Percentiles rank a stretch among this genome's conserved stretches.
phyloP scores from a whole-genome alignment of 1,284 basidiomycete species.

The Ustilago esculenta region DNA sequence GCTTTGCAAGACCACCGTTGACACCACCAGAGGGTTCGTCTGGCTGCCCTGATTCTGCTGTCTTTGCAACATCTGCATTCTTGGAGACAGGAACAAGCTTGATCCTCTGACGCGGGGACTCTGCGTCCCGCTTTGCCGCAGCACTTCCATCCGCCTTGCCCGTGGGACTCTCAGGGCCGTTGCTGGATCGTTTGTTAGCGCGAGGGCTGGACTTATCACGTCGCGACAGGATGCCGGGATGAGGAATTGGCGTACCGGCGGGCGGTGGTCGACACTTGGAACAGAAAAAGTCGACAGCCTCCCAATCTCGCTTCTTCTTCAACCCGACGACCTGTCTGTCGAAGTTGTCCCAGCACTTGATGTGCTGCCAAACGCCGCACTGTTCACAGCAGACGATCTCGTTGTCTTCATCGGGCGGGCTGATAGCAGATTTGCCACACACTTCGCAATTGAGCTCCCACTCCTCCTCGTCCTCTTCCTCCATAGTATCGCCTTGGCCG shows the following conservation, averaged over 20 bases:
- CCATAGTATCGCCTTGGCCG: constrained; percentile 1
- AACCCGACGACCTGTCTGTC: constrained; percentile 49
- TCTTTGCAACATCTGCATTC: constrained; percentile 5
- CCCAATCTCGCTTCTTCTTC: constrained; percentile 55
- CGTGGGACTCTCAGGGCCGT: constrained; percentile 20
- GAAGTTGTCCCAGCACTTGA: constrained; percentile 64
- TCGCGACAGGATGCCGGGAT: constrained; percentile 24
- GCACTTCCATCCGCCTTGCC: constrained; percentile 4
- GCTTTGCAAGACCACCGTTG: constrained; percentile 8
- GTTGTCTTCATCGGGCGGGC: constrained; percentile 74
- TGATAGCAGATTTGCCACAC: constrained; percentile 76
- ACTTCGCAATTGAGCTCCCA: constrained; percentile 88
- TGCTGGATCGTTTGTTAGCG: constrained; percentile 20
- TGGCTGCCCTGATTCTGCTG: background rate
- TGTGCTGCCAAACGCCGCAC: constrained; percentile 77
- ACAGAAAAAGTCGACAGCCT: constrained; percentile 55
- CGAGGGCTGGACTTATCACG: constrained; percentile 29
- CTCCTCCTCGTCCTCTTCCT: constrained; percentile 71
- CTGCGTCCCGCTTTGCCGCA: constrained; percentile 6
- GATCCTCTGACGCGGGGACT: constrained; percentile 32
- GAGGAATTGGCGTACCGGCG: constrained; percentile 29
- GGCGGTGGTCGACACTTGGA: constrained; percentile 48
- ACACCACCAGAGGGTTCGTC: background rate
- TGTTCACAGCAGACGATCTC: constrained; percentile 81
- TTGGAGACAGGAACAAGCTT: constrained; percentile 20